Percentiles rank a stretch among this genome's conserved stretches.
Evolutionary conservation across 352 stramenopile genomes (phyloP).

Genomic region (Sclerospora graminicola): DNA sequence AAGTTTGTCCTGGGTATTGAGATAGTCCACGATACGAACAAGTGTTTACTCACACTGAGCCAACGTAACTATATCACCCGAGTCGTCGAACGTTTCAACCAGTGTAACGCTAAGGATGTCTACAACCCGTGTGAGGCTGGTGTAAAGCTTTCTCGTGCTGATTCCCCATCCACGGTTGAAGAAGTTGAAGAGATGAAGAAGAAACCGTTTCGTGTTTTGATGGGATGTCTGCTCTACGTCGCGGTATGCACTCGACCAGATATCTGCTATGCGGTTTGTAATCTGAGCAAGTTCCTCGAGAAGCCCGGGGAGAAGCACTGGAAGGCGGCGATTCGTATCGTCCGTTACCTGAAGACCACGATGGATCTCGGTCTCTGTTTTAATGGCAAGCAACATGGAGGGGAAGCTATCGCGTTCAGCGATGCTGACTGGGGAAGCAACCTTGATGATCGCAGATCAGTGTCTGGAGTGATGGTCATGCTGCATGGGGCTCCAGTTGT

Average conservation of each 20-base stretch:
- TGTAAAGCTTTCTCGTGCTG: neutral
- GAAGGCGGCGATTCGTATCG: neutral
- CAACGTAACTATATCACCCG: neutral
- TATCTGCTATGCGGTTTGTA: neutral
- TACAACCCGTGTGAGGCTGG: neutral
- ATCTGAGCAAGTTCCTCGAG: neutral
- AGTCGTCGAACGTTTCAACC: slow-evolving; percentile 1
- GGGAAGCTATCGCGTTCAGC: neutral
- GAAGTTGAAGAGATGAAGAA: neutral
- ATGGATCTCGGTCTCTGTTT: neutral
- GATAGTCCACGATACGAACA: neutral
- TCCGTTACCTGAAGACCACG: neutral
- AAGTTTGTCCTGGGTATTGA: neutral
- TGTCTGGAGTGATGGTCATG: neutral
- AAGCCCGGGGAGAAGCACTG: neutral
- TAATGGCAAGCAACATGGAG: neutral
- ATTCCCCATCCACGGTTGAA: neutral
- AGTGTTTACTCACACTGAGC: neutral
- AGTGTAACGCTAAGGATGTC: neutral
- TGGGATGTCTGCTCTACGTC: neutral
- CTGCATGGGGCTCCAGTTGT: neutral
- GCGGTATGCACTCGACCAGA: neutral
- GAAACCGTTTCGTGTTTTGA: neutral
- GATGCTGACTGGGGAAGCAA: neutral
- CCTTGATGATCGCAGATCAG: neutral